Base-by-base conservation (phyloP, 805 yeast genomes). In the Nakazawaea pomicola region DNA sequence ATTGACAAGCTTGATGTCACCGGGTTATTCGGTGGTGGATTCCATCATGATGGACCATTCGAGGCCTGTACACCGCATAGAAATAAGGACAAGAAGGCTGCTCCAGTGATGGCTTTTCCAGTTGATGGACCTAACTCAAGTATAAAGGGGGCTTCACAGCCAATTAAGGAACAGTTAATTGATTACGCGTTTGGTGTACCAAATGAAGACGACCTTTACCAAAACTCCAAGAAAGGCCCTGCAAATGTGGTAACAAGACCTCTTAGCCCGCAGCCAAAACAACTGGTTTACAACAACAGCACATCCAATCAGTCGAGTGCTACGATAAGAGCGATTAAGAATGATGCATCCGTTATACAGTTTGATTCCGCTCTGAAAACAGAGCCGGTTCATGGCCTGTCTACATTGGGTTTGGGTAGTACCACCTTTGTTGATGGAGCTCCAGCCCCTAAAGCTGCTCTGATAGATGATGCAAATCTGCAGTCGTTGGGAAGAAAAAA, bases 11-110 rank as follows among this genome's bases (percentile, higher is more conserved):
- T 93, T 54, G 99, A 93, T 61, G 99, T 91, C 35, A 90, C 97
- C 10, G 97, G 96, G 1, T 73, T 90, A 47, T 90, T 86, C 58
- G 97, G 96, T 19, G 81, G 86, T 36, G 87, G 88, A 14, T 87
- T 95, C 2, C 93, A 93, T 72, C 99, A 93, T 62, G 99, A 93
- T 64, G 99, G 99, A 10, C 99, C 99, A 12, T 93, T 93, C 59
- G 99, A 93, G 60, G 99, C 99, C 1, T 91, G 98, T 61, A 85
- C 95, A 3, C 98, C 99, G 6, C 96, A 87, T 61, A 80, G 98
- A 60, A 93, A 93, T 63, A 85, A 83, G 64, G 65, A 64, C 49
- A 67, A 71, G 15, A 72, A 68, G 55, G 80, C 78, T 34, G 95
- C 97, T 0, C 99, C 99, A 4, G 96, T 93, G 12, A 68, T 78